Base-by-base conservation (phyloP, 805 yeast genomes). In the Wickerhamiella lipophila region DNA sequence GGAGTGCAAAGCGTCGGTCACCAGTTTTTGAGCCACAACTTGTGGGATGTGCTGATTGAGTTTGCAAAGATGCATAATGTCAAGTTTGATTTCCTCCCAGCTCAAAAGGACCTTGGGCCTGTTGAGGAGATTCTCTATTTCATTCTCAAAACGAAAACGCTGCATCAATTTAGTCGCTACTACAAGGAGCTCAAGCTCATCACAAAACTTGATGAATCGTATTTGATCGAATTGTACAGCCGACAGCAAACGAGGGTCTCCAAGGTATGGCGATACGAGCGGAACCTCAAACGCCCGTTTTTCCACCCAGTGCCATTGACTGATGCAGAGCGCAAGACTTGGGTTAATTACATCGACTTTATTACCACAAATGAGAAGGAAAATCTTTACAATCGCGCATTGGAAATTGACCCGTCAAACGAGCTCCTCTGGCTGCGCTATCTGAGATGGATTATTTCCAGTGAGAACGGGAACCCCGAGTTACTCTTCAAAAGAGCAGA, bases 101-200 rank as follows among this genome's bases (percentile, higher is more conserved):
- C 34, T 16, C 22, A 18, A n/a, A 16, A 21, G 12, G 42, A 36
- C 1, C 34, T 45, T 15, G 36, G 18, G 27, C 41, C 42, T 13
- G 38, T 16, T 3, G 50, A 44, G 38, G 25, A 30, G 30, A 22
- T 44, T 22, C 42, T 49, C 26, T 25, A 13, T 13, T 36, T 35
- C 35, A 44, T 44, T 25, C 23, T 49, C 34, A 18, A 29, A 9
- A 19, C 27, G 12, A 36, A 25, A 19, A 54, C 58, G 15, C 64
- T 89, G 41, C 89, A 89, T 63, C 94, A 87, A 58, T 88, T 86
- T 61, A 81, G 96, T 0, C 77, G 75, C 54, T 89, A 81, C 61
- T 83, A 76, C 58, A 78, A 67, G 60, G 70, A 58, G 25, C 47
- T 62, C 52, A 51, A 57, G n/a, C 49, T 46, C n/a, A 19, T 62